Conservation (phyloP, 805 yeast species). For the Debaryomyces prosopidis region DNA sequence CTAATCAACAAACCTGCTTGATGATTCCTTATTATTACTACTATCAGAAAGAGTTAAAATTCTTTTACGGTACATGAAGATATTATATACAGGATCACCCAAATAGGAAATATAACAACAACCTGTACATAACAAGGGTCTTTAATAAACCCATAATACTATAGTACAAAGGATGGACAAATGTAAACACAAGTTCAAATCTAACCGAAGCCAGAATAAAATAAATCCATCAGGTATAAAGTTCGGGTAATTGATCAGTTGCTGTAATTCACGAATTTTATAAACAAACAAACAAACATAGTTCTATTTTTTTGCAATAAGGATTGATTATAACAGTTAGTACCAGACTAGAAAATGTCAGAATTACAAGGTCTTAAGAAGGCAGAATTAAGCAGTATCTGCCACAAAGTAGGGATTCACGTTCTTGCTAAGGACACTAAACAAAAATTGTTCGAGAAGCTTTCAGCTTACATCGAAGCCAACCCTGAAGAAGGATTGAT, state of each 20-base stretch:
- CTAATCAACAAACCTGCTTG: no score
- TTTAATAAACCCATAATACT: neutral
- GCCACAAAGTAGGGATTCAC: slow-evolving; percentile 34
- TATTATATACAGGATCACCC: neutral
- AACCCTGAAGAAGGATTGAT: slow-evolving; percentile 25
- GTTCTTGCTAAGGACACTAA: slow-evolving; percentile 42
- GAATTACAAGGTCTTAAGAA: slow-evolving; percentile 36
- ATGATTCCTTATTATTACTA: no score
- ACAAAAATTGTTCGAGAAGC: slow-evolving; percentile 39
- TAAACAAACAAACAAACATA: neutral
- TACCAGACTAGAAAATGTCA: slow-evolving; percentile 23
- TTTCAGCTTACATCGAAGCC: slow-evolving; percentile 27
- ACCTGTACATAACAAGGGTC: neutral
- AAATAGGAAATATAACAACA: neutral
- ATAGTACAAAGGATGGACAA: neutral
- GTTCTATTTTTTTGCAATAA: neutral
- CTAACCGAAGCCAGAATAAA: neutral
- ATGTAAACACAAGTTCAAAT: neutral
- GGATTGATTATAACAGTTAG: neutral
- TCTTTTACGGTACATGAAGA: neutral
- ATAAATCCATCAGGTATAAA: neutral
- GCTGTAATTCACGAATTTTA: neutral
- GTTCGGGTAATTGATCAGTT: neutral
- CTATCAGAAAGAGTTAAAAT: no score
- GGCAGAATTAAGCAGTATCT: slow-evolving; percentile 39